Evolutionary conservation across 306 rosid genomes (phyloP).

Genomic region (Sophora flavescens): DNA sequence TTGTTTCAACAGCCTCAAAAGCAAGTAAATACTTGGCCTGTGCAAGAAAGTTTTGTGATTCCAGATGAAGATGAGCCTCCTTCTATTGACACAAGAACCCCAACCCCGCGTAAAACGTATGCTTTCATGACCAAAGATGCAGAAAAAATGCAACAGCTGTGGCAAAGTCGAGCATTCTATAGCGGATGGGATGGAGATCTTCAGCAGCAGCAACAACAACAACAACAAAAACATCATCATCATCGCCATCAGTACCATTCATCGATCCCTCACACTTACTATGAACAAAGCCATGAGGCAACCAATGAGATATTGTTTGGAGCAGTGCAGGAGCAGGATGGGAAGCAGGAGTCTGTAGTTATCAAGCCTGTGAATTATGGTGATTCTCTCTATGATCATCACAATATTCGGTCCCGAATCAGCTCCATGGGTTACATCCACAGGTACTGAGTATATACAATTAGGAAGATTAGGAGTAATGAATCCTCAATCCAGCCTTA

Average conservation of each 20-base stretch:
- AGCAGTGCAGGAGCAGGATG: constrained; percentile 82
- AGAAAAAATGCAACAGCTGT: constrained; percentile 74
- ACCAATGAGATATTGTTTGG: constrained; percentile 80
- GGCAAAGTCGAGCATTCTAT: constrained; percentile 72
- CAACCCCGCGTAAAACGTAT: constrained; percentile 86
- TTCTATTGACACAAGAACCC: constrained; percentile 75
- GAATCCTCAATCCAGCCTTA: constrained; percentile 44
- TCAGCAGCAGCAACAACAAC: constrained; percentile 61
- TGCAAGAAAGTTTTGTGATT: constrained; percentile 85
- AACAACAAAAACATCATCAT: constrained; percentile 55
- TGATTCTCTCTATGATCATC: constrained; percentile 60
- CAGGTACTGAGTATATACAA: constrained; percentile 59
- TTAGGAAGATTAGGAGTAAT: constrained; percentile 47
- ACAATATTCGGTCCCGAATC: constrained; percentile 59
- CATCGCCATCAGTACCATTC: constrained; percentile 72
- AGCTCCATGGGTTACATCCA: constrained; percentile 52
- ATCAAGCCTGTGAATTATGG: constrained; percentile 76
- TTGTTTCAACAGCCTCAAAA: constrained; percentile 55
- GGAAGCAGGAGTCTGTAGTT: constrained; percentile 53
- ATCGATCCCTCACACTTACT: constrained; percentile 69
- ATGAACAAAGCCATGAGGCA: constrained; percentile 67
- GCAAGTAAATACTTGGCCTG: constrained; percentile 70
- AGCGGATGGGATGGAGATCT: constrained; percentile 72
- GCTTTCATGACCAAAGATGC: constrained; percentile 88
- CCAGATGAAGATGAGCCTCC: constrained; percentile 92